These are phyloP conservation scores for Angophora floribunda DNA, from an alignment of 345 rosid genomes.

Conservation along the genomic window DNA sequence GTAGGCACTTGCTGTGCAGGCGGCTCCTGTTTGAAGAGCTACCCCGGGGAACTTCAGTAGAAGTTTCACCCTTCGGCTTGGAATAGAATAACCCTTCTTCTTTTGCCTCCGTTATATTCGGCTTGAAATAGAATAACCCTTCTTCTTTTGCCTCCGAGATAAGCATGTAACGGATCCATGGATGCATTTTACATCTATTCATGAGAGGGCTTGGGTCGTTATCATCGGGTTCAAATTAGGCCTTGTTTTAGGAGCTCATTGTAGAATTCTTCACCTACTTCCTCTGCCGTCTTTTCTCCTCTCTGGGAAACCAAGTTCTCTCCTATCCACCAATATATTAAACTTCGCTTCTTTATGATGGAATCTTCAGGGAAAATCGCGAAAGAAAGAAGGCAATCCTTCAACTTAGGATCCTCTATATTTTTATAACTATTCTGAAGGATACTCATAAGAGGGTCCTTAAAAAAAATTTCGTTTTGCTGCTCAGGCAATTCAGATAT, in stretches of 20 bases:
- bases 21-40: not conserved
- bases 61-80: not conserved
- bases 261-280: not conserved
- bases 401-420: no score
- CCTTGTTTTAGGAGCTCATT: not conserved
- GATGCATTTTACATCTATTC: not conserved
- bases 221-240: not conserved
- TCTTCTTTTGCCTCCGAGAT: not conserved
- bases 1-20: not conserved
- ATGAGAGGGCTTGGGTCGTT: not conserved
- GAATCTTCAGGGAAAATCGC: not conserved
- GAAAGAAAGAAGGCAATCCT: not conserved
- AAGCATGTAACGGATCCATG: not conserved
- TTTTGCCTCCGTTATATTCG: not conserved
- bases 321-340: constrained; percentile 13
- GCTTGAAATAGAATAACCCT: not conserved
- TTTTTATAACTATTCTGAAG: not conserved
- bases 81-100: not conserved
- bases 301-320: not conserved
- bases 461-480: not conserved
- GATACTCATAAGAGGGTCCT: not conserved
- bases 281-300: not conserved
- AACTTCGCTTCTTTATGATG: not conserved
- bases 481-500: not conserved
- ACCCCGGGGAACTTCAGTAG: not conserved